Evolutionary conservation across 2,329 filamentous ascomycete species (phyloP), one percentile per base, ranked within the genome.

Genomic region (Colletotrichum eremochloae): DNA sequence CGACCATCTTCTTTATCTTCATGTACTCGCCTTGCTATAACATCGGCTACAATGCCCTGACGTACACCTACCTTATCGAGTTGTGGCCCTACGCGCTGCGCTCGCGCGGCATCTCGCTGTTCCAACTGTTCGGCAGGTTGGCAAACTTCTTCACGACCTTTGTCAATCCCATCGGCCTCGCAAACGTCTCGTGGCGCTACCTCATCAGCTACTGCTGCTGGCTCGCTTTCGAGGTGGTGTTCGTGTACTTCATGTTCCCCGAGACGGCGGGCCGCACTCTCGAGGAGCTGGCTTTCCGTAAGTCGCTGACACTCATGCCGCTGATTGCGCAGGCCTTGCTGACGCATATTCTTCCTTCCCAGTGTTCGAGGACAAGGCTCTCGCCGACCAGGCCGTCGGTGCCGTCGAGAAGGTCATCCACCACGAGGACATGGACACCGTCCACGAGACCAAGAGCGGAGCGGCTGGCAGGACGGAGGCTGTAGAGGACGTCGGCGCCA

Each of bases 221-320:
- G 76, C 74, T 79, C 18, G 76, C 64, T 14, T 77, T 79, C 48
- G 78, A 79, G 64, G 57, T 76, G 12, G 68, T 55, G n/a, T 44
- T 76, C 92, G 92, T 95, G 52, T 95, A 91, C 82, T 94, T 94
- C 81, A 86, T 94, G 75, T 95, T 94, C 79, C 93, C 93, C 11
- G 93, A 95, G 81, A 95, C 93, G 0, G 91, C 91, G 71, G 93
- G 93, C 73, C 88, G 94, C 71, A 89, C 92, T 70, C 84, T 95
- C 53, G 93, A 95, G 83, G 93, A 95, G 65, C 31, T 79, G 50
- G 73, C 77, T 48, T 76, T 78, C 67, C 40, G 73, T 74, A 15
- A 73, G 73, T 67, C 31, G 29, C 18, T 14, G 0, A 18, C 5
- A 15, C 1, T 15, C 1, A 36, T 20, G 8, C 36, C 8, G 6